A percentile compares a stretch with the other conserved stretches of the same genome.
Evolutionary conservation across 768 basidiomycete genomes (phyloP).

Genomic region (Hypholoma fasciculare): DNA sequence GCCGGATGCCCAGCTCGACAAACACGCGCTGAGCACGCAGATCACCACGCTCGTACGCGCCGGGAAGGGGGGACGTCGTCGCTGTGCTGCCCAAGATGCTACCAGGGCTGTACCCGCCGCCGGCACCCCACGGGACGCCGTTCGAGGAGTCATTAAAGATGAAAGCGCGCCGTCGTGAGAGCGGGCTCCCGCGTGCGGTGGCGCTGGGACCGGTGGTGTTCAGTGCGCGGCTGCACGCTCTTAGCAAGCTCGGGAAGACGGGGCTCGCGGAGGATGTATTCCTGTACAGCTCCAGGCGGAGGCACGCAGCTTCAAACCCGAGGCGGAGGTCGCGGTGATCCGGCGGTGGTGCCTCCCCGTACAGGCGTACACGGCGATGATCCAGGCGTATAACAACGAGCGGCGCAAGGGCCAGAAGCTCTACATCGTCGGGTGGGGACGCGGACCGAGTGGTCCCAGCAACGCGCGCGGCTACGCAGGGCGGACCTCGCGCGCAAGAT

Average conservation of each 20-base stretch:
- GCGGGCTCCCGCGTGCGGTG: conserved; percentile 41
- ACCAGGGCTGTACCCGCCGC: conserved; percentile 45
- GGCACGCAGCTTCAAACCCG: conserved; percentile 31
- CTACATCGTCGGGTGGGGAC: not conserved
- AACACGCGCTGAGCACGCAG: conserved; percentile 49
- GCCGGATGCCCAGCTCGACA: conserved; percentile 31
- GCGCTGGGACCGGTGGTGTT: conserved; percentile 62
- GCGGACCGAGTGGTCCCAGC: too few relatives aligned
- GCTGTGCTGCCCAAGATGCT: conserved; percentile 53
- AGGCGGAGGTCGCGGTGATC: conserved; percentile 26
- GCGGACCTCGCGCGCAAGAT: not conserved
- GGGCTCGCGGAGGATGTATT: conserved; percentile 66
- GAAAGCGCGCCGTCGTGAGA: conserved; percentile 15
- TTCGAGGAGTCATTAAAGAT: conserved; percentile 11
- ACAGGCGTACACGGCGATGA: conserved; percentile 72
- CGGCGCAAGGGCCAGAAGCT: not conserved
- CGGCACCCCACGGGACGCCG: conserved; percentile 2
- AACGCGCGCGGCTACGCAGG: not conserved
- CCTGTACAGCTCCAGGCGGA: conserved; percentile 43
- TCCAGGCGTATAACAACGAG: conserved; percentile 52
- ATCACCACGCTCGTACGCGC: conserved; percentile 52
- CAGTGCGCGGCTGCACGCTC: conserved; percentile 56
- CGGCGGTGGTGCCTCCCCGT: conserved; percentile 65
- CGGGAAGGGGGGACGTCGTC: conserved; percentile 44
- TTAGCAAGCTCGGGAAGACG: conserved; percentile 54